phyloP scores from a whole-genome alignment of 306 rosid species.

The Benincasa hispida region DNA sequence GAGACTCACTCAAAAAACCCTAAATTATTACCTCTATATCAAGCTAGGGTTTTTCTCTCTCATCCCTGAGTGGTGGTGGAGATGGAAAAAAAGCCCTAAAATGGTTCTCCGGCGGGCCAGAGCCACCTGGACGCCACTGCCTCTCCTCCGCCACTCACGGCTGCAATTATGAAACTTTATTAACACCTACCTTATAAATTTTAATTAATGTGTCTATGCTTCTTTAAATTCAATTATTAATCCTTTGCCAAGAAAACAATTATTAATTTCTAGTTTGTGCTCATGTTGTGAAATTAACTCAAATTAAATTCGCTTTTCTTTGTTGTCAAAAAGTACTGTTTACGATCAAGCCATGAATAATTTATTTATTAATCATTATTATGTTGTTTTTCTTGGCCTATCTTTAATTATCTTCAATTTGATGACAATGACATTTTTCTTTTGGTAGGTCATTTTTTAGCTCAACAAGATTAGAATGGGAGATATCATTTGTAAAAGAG shows the following conservation, averaged over 20 bases:
- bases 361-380: not conserved
- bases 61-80: not conserved
- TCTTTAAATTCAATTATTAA: not conserved
- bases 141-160: constrained; percentile 4
- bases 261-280: not conserved
- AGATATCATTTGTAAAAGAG: no score
- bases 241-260: not conserved
- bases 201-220: not conserved
- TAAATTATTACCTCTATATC: not conserved
- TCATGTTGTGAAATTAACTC: not conserved
- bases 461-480: no score
- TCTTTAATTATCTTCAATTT: not conserved
- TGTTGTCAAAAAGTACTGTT: not conserved
- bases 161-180: not conserved
- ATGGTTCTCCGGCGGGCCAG: not conserved
- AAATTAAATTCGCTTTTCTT: not conserved
- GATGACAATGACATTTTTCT: not conserved
- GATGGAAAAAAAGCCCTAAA: not conserved
- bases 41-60: not conserved
- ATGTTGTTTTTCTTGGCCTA: not conserved
- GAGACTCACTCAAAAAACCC: not conserved
- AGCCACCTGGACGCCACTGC: not conserved
- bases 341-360: not conserved
- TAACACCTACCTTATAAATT: not conserved
- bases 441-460: no score